phyloP scores from a whole-genome alignment of 495 filamentous ascomycete species.

The Lasiosphaeria ovina region DNA sequence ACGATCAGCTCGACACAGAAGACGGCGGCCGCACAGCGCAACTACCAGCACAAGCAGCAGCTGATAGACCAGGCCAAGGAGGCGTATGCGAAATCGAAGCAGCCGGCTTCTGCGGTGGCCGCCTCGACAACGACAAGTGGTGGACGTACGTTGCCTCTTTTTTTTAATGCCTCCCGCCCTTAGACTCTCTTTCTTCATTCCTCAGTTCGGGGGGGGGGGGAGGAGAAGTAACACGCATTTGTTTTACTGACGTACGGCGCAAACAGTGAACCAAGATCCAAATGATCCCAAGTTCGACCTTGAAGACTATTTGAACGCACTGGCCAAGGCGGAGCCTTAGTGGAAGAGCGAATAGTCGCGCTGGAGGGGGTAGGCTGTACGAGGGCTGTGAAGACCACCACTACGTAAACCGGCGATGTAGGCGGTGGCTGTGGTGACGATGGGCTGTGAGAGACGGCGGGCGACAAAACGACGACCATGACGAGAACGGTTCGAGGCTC shows the following conservation, averaged over 20 bases:
- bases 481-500: too few species aligned
- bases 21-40: conserved; percentile 62
- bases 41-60: conserved; percentile 81
- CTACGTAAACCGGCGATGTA: too few species aligned
- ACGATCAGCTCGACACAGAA: conserved; percentile 66
- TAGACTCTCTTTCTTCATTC: not conserved
- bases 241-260: conserved; percentile 20
- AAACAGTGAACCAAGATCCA: conserved; percentile 76
- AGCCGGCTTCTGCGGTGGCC: conserved; percentile 52
- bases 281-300: conserved; percentile 85
- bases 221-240: not conserved
- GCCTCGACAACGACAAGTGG: conserved; percentile 47
- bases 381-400: too few species aligned
- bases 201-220: not conserved
- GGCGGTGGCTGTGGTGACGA: too few species aligned
- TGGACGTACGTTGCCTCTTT: conserved; percentile 46
- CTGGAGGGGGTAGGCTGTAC: too few species aligned
- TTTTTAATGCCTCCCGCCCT: not conserved
- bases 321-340: conserved; percentile 51
- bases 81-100: conserved; percentile 80
- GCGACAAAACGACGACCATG: too few species aligned
- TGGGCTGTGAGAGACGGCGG: too few species aligned
- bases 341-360: conserved; percentile 2
- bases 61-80: conserved; percentile 90
- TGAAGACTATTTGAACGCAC: conserved; percentile 72